These are phyloP conservation scores for Mycena vulgaris DNA, from an alignment of 768 basidiomycete species.

Conservation along the genomic window DNA sequence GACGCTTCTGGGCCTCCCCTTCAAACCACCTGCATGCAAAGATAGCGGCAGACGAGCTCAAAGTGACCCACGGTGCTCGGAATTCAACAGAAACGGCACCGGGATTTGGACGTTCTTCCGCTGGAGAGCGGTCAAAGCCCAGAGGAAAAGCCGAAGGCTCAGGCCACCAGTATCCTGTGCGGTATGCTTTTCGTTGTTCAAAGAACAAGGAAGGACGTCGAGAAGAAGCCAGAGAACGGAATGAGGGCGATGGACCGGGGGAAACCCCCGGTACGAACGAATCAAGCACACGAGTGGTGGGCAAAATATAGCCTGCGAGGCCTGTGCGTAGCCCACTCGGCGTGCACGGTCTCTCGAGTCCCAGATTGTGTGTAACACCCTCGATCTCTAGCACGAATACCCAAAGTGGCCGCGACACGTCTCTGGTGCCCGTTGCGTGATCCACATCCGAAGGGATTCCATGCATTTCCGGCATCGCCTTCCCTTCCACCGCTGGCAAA, in stretches of 20 bases:
- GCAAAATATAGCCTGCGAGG: slow-evolving; percentile 17
- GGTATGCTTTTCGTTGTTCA: slow-evolving; percentile 21
- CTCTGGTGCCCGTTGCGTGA: slow-evolving; percentile 34
- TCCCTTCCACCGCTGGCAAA: slow-evolving; percentile 33
- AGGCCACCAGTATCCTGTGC: slow-evolving; percentile 33
- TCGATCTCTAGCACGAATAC: slow-evolving; percentile 29
- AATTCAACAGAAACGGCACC: slow-evolving; percentile 32
- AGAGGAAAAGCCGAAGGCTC: slow-evolving; percentile 36
- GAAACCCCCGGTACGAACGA: slow-evolving; percentile 26
- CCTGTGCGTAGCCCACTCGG: slow-evolving; percentile 32
- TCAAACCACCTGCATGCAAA: slow-evolving; percentile 18
- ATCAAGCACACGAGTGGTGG: slow-evolving; percentile 32
- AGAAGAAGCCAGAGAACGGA: slow-evolving; percentile 21
- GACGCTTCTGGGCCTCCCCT: slow-evolving; percentile 38
- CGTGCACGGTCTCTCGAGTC: slow-evolving; percentile 13
- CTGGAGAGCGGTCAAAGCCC: slow-evolving; percentile 33
- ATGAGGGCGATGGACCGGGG: slow-evolving; percentile 16
- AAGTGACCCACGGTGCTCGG: slow-evolving; percentile 38
- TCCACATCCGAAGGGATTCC: slow-evolving; percentile 16
- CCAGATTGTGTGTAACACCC: slow-evolving; percentile 24
- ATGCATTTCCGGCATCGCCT: slow-evolving; percentile 39
- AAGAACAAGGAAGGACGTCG: slow-evolving; percentile 17
- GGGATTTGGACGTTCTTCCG: slow-evolving; percentile 38
- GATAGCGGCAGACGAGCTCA: slow-evolving; percentile 25
- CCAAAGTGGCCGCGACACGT: slow-evolving; percentile 38